Evolutionary conservation across 1,284 basidiomycete species (phyloP).

Genomic region (Ceraceosorus guamensis): DNA sequence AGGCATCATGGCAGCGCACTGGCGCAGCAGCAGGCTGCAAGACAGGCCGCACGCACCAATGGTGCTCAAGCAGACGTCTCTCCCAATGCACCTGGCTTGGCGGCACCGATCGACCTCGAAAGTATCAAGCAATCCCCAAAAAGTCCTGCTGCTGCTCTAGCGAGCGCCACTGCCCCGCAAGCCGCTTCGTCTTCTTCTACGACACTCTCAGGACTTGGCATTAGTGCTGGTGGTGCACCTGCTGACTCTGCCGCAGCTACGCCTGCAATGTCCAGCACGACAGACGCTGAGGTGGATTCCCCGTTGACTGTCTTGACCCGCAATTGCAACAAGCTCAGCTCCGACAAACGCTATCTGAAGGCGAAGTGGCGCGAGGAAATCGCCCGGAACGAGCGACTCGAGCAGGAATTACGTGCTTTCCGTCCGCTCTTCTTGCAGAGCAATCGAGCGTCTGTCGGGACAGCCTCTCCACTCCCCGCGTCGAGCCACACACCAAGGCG

Average conservation of each 20-base stretch:
- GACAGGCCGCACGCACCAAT: slow-evolving; percentile 6
- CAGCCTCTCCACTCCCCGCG: neutral
- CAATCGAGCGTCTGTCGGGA: neutral
- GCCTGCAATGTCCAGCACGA: slow-evolving; percentile 17
- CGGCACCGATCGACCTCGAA: slow-evolving; percentile 5
- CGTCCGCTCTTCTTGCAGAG: slow-evolving; percentile 35
- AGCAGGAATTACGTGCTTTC: slow-evolving; percentile 38
- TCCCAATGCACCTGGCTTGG: neutral
- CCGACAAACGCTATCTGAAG: slow-evolving; percentile 44
- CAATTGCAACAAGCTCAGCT: slow-evolving; percentile 42
- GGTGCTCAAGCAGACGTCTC: neutral
- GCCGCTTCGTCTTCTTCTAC: neutral
- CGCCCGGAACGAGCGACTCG: slow-evolving; percentile 40
- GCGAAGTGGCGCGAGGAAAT: slow-evolving; percentile 40
- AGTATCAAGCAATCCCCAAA: neutral
- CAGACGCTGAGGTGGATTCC: slow-evolving; percentile 10
- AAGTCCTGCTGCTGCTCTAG: neutral
- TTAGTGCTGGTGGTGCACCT: neutral
- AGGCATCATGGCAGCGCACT: slow-evolving; percentile 3
- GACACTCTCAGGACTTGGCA: neutral
- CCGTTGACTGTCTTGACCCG: slow-evolving; percentile 26
- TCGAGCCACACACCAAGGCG: slow-evolving; percentile 18
- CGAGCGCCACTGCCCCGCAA: neutral
- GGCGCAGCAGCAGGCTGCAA: slow-evolving; percentile 10
- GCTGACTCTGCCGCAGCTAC: slow-evolving; percentile 10